Evolutionary conservation across 2,329 filamentous ascomycete species (phyloP).

Genomic region (Didymella arachidicola): DNA sequence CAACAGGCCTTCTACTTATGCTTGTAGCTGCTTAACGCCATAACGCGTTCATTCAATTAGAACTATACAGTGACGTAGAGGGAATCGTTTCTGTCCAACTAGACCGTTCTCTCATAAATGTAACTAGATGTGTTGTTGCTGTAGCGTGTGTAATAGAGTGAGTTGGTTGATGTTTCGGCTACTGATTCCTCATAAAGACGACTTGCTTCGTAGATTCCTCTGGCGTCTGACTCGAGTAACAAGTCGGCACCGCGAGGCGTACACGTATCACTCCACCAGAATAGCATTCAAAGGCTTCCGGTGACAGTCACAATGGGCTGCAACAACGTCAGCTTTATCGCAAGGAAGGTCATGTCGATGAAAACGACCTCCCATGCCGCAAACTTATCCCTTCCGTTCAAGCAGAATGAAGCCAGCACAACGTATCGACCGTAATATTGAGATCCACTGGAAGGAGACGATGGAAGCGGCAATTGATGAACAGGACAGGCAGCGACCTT

Average conservation of each 20-base stretch:
- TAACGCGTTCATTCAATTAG: too few relatives aligned
- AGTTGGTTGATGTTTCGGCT: too few relatives aligned
- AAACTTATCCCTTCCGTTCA: neutral
- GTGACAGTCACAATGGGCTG: neutral
- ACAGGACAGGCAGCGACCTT: neutral
- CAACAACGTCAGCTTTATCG: constrained; percentile 2
- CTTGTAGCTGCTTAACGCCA: too few relatives aligned
- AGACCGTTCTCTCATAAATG: too few relatives aligned
- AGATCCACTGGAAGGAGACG: neutral
- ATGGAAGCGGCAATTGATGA: neutral
- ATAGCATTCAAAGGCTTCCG: neutral
- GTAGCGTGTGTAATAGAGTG: too few relatives aligned
- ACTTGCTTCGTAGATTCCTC: neutral
- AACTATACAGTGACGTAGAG: too few relatives aligned
- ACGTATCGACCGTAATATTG: too few relatives aligned
- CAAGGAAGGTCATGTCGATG: neutral
- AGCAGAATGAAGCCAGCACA: neutral
- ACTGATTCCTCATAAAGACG: too few relatives aligned
- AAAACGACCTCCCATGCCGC: neutral
- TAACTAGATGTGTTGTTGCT: too few relatives aligned
- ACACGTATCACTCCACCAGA: neutral
- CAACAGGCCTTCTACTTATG: too few relatives aligned
- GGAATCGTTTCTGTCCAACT: too few relatives aligned
- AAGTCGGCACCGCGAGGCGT: neutral
- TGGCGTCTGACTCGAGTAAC: constrained; percentile 9